phyloP scores from a whole-genome alignment of 768 basidiomycete genomes.

The Boletales sp. region DNA sequence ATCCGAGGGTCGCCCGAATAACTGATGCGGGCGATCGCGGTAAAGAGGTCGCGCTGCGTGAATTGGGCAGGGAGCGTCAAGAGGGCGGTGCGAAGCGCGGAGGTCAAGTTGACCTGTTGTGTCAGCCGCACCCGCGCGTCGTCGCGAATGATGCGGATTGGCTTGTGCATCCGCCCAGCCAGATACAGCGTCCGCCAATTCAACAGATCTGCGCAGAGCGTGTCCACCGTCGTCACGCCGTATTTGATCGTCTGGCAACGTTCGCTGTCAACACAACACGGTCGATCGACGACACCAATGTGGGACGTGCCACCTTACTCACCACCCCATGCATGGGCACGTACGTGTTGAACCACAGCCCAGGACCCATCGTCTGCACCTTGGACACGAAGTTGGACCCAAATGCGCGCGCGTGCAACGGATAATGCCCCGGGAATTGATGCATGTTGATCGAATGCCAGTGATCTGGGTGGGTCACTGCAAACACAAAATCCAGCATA shows the following conservation, averaged over 20 bases:
- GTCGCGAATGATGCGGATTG: conserved; percentile 87
- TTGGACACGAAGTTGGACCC: conserved; percentile 81
- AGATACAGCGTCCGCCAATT: conserved; percentile 94
- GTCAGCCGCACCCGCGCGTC: conserved; percentile 89
- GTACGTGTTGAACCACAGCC: conserved; percentile 95
- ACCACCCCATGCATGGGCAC: conserved; percentile 83
- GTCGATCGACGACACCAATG: neutral
- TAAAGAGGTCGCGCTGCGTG: conserved; percentile 77
- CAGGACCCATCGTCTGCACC: conserved; percentile 73
- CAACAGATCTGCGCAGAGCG: conserved; percentile 83
- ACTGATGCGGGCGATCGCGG: conserved; percentile 78
- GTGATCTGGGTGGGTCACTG: conserved; percentile 87
- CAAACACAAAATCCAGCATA: conserved; percentile 96
- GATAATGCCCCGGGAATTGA: conserved; percentile 89
- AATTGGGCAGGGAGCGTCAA: conserved; percentile 83
- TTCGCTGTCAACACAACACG: too few relatives aligned
- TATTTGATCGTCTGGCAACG: conserved; percentile 88
- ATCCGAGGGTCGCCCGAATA: conserved; percentile 93
- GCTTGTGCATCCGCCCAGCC: conserved; percentile 97
- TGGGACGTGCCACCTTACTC: conserved; percentile 33
- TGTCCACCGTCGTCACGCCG: conserved; percentile 89
- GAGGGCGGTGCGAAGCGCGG: conserved; percentile 86
- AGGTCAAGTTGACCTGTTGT: conserved; percentile 90
- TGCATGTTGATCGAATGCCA: conserved; percentile 97
- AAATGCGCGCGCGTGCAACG: conserved; percentile 77